Conservation (phyloP, 148 eudicot species). For the Gaultheria prostrata region DNA sequence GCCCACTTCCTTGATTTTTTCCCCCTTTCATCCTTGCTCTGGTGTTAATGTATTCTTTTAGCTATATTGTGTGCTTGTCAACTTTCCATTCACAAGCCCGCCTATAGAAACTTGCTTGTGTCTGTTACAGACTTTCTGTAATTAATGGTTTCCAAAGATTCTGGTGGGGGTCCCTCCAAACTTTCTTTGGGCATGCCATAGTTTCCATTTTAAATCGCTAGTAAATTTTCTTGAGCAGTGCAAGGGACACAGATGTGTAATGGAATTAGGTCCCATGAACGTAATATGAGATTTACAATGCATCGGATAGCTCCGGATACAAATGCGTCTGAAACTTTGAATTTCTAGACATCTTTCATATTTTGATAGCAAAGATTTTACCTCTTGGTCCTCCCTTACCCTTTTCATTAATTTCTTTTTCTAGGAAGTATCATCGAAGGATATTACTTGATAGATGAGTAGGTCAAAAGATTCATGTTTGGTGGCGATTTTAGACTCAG, state of each 20-base stretch:
- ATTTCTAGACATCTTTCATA: not conserved
- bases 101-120: not conserved
- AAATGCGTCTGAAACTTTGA: not conserved
- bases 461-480: not conserved
- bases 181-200: no score
- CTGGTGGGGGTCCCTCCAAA: not conserved
- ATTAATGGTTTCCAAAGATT: not conserved
- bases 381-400: not conserved
- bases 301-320: not conserved
- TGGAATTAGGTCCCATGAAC: not conserved
- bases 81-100: not conserved
- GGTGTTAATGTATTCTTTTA: not conserved
- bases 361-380: not conserved
- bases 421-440: not conserved
- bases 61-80: not conserved
- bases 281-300: not conserved
- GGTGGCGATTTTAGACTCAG: not conserved
- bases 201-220: not conserved
- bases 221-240: not conserved
- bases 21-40: not conserved
- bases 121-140: not conserved
- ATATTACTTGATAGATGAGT: not conserved
- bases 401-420: not conserved
- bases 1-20: not conserved
- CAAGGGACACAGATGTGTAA: not conserved